Conservation (phyloP, 1,139 yeast genomes). For the Kodamaea sp. region DNA sequence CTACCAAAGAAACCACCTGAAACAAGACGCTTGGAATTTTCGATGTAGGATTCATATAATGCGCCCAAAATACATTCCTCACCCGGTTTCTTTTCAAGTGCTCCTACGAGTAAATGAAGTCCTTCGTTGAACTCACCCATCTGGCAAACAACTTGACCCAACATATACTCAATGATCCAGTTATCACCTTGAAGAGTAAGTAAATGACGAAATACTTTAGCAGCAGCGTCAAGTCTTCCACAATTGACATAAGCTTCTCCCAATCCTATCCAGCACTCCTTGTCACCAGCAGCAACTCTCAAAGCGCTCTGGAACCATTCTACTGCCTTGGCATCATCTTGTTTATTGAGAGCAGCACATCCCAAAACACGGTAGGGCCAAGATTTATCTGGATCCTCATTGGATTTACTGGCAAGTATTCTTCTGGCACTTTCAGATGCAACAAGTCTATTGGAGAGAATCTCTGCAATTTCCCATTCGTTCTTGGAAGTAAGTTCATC, state of each 20-base stretch:
- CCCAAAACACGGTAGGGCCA: conserved; percentile 95
- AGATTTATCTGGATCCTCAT: conserved; percentile 34
- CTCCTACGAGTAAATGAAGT: conserved; percentile 29
- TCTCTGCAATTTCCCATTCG: conserved; percentile 87
- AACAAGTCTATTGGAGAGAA: conserved; percentile 64
- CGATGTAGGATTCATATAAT: conserved; percentile 56
- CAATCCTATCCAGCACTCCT: conserved; percentile 86
- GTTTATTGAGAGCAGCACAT: conserved; percentile 68
- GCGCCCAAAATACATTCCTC: conserved; percentile 62
- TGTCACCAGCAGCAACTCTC: conserved; percentile 64
- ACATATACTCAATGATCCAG: conserved; percentile 66
- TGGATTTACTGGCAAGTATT: conserved; percentile 40
- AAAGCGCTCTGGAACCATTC: conserved; percentile 88
- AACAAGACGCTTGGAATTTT: conserved; percentile 54
- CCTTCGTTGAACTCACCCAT: conserved; percentile 43
- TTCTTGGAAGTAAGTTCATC: conserved; percentile 60
- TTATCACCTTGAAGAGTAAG: conserved; percentile 46
- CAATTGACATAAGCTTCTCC: conserved; percentile 90
- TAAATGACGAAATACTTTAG: conserved; percentile 76
- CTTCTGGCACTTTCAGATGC: conserved; percentile 63
- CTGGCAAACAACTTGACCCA: conserved; percentile 60
- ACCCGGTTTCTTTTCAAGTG: conserved; percentile 45
- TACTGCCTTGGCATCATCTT: conserved; percentile 77
- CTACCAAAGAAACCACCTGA: conserved; percentile 67
- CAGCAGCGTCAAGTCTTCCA: conserved; percentile 86